These are phyloP conservation scores for Rhizoctonia solani DNA, from an alignment of 1,284 basidiomycete genomes.

Conservation along the genomic window DNA sequence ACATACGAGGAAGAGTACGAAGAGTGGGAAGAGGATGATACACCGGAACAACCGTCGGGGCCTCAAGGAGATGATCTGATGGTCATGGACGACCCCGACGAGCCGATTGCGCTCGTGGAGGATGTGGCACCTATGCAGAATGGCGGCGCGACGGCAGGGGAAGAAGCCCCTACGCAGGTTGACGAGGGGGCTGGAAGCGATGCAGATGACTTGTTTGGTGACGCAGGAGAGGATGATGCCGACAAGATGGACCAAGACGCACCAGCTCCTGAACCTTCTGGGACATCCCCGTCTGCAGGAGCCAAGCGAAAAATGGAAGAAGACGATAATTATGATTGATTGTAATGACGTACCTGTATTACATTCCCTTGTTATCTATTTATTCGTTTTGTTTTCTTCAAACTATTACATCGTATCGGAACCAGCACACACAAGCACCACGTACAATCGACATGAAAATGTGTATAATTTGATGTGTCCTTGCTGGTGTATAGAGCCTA, in stretches of 20 bases:
- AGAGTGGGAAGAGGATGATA: slow-evolving; percentile 39
- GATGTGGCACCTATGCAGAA: slow-evolving; percentile 35
- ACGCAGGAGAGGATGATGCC: slow-evolving; percentile 39
- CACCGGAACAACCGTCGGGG: slow-evolving; percentile 30
- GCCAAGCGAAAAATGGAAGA: slow-evolving; percentile 77
- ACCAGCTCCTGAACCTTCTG: slow-evolving; percentile 43
- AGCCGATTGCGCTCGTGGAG: slow-evolving; percentile 32
- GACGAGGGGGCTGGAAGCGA: slow-evolving; percentile 41
- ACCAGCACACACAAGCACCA: no score
- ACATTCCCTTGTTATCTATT: not conserved
- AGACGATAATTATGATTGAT: slow-evolving; percentile 84
- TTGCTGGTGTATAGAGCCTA: no score
- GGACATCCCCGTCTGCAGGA: slow-evolving; percentile 47
- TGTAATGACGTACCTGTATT: no score
- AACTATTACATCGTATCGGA: no score
- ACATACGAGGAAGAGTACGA: slow-evolving; percentile 73
- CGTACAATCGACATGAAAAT: no score
- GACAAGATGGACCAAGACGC: slow-evolving; percentile 36
- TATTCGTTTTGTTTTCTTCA: no score
- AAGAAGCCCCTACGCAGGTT: slow-evolving; percentile 53
- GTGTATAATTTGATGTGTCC: no score
- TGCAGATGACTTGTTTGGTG: slow-evolving; percentile 36
- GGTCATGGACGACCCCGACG: slow-evolving; percentile 34
- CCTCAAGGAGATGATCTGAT: slow-evolving; percentile 9
- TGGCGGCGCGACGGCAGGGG: slow-evolving; percentile 46